A percentile compares a stretch with the other conserved stretches of the same genome.
phyloP scores from a whole-genome alignment of 1,284 basidiomycete species.

The Leccinum griseonigrum region DNA sequence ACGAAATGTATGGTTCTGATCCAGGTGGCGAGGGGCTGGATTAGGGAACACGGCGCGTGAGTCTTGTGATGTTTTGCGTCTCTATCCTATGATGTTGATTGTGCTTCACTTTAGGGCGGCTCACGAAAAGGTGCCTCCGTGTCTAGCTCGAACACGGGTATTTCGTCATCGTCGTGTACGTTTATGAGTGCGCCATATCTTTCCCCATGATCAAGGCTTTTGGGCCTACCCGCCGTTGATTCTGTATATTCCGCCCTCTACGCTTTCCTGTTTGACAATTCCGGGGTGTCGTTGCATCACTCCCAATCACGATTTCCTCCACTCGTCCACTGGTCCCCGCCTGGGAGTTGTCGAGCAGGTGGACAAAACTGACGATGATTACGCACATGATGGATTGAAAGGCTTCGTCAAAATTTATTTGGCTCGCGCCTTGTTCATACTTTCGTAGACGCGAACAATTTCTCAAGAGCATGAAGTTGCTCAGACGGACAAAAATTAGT shows the following conservation, averaged over 20 bases:
- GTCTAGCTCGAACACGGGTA: neutral
- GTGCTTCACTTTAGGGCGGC: neutral
- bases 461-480: too few species aligned
- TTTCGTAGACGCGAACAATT: neutral
- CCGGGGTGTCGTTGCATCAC: neutral
- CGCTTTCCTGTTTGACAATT: neutral
- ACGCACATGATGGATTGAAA: neutral
- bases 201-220: neutral
- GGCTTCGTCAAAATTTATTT: neutral
- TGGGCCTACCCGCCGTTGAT: neutral
- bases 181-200: too few species aligned
- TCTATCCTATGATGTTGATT: neutral
- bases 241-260: neutral
- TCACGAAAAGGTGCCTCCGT: neutral
- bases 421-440: neutral
- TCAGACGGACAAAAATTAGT: too few species aligned
- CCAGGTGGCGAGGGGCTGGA: neutral
- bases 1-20: constrained; percentile 1
- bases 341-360: neutral
- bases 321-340: neutral
- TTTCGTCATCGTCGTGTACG: neutral
- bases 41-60: neutral
- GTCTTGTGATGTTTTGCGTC: neutral
- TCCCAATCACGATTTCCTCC: neutral
- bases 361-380: neutral